Conservation (phyloP, 345 rosid genomes). For the Limnanthes douglasii region DNA sequence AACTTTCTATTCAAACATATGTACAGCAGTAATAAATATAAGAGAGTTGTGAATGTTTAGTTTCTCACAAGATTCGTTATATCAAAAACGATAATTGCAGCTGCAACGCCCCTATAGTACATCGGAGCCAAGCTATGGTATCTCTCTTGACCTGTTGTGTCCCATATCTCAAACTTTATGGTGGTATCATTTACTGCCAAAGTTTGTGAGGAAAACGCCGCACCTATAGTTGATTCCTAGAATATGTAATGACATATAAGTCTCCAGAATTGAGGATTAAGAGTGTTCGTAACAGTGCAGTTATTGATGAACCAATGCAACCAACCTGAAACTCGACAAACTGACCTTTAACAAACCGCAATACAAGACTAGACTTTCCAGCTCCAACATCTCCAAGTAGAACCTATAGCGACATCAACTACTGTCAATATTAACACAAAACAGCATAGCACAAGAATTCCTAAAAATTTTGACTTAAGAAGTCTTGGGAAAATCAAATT, state of each 20-base stretch:
- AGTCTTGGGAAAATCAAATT: no score
- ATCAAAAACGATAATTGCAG: conserved; percentile 44
- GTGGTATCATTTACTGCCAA: conserved; percentile 43
- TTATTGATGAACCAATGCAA: not conserved
- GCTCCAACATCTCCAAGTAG: conserved; percentile 56
- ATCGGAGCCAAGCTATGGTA: conserved; percentile 63
- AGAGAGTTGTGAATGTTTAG: conserved; percentile 4
- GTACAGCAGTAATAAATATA: no score
- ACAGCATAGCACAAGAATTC: not conserved
- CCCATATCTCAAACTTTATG: conserved; percentile 56
- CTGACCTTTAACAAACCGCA: conserved; percentile 46
- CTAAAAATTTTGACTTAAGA: not conserved
- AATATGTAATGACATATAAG: conserved; percentile 3
- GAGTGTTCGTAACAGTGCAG: no score
- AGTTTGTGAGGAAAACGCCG: conserved; percentile 50
- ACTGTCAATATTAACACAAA: conserved; percentile 3
- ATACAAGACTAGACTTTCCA: conserved; percentile 44
- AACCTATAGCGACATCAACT: no score
- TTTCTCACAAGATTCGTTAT: conserved; percentile 25
- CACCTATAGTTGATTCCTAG: conserved; percentile 55
- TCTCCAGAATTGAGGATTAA: not conserved
- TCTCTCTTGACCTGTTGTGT: conserved; percentile 53
- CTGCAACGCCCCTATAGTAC: conserved; percentile 60
- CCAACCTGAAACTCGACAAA: conserved; percentile 45
- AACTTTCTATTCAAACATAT: no score